These are phyloP conservation scores for Dipteronia dyeriana DNA, from an alignment of 345 rosid species.

Conservation along the genomic window DNA sequence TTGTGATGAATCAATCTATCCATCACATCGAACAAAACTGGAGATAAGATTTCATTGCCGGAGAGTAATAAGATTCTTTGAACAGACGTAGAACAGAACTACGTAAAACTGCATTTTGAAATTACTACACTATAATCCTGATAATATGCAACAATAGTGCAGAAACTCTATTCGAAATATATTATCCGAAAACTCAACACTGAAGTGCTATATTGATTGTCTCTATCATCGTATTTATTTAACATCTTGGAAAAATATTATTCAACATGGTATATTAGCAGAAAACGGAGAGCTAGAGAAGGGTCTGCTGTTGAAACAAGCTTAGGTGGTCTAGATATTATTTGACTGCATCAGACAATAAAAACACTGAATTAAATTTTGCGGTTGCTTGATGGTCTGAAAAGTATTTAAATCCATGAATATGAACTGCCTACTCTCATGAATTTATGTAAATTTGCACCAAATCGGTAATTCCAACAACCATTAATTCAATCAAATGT, in stretches of 20 bases:
- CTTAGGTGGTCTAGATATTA: neutral
- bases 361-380: neutral
- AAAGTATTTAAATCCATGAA: neutral
- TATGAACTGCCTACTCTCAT: neutral
- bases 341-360: neutral
- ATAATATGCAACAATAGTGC: too few relatives aligned
- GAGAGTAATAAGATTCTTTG: too few relatives aligned
- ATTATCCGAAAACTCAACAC: too few relatives aligned
- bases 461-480: neutral
- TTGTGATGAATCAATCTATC: too few relatives aligned
- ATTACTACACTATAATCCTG: too few relatives aligned
- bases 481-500: neutral
- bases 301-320: too few relatives aligned
- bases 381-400: neutral
- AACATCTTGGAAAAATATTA: neutral
- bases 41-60: neutral
- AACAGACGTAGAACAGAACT: too few relatives aligned
- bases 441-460: neutral
- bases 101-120: too few relatives aligned
- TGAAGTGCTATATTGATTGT: neutral
- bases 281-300: neutral
- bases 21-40: neutral
- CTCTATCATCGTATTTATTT: neutral
- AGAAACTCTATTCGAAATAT: neutral
- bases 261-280: neutral